Conservation (phyloP, 768 basidiomycete genomes). For the Kwoniella sp. region DNA sequence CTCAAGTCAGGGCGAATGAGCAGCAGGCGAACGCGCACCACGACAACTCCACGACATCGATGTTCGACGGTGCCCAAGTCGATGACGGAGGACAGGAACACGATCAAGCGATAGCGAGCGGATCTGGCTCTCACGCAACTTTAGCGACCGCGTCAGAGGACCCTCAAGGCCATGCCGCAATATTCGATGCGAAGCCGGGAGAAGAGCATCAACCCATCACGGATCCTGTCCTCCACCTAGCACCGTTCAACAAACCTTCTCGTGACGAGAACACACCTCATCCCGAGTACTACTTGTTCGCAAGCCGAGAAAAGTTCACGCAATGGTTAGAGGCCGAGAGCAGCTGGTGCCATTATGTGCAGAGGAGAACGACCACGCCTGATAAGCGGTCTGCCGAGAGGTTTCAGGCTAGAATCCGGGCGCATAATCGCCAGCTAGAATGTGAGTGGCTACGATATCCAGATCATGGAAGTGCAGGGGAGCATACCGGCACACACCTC, state of each 20-base stretch:
- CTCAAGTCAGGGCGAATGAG: too few species aligned
- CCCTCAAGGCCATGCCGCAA: background rate
- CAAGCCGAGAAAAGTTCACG: constrained; percentile 28
- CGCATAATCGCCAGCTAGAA: constrained; percentile 32
- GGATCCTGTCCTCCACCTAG: constrained; percentile 24
- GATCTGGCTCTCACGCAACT: background rate
- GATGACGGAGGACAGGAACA: too few species aligned
- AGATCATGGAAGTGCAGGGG: too few species aligned
- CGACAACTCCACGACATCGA: too few species aligned
- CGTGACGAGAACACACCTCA: constrained; percentile 29
- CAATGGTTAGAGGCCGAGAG: constrained; percentile 43
- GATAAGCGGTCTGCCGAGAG: constrained; percentile 47
- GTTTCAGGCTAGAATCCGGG: constrained; percentile 37
- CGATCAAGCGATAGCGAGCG: too few species aligned
- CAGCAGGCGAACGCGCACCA: too few species aligned
- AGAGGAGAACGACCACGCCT: constrained; percentile 48
- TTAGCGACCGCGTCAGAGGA: background rate
- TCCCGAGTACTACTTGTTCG: constrained; percentile 39
- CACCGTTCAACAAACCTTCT: constrained; percentile 33
- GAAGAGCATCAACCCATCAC: constrained; percentile 18
- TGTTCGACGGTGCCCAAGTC: too few species aligned
- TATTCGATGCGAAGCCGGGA: constrained; percentile 4
- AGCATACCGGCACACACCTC: too few species aligned
- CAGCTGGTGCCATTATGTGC: constrained; percentile 53
- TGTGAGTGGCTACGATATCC: constrained; percentile 34